A percentile compares a stretch with the other conserved stretches of the same genome.
Evolutionary conservation across 73 alveolate genomes (phyloP).

Genomic region (Blepharisma stoltei): DNA sequence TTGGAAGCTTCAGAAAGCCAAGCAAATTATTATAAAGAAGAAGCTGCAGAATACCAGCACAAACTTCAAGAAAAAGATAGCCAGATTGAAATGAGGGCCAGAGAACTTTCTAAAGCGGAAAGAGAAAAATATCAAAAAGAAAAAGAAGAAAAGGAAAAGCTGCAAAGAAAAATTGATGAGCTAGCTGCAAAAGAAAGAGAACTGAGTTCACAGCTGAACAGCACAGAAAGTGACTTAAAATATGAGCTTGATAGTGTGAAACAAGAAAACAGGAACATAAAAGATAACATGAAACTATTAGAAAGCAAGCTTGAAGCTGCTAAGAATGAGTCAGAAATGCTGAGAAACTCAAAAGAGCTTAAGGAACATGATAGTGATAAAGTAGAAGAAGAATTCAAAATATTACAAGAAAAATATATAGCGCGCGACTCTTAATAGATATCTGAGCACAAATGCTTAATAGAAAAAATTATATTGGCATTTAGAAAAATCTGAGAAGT

Average conservation of each 20-base stretch:
- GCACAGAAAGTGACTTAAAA: constrained; percentile 21
- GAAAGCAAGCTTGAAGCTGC: neutral
- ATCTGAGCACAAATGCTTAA: too few species aligned
- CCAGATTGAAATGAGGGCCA: constrained; percentile 36
- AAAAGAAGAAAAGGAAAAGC: constrained; percentile 49
- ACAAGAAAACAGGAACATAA: constrained; percentile 19
- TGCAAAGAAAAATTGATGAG: constrained; percentile 26
- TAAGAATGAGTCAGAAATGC: neutral
- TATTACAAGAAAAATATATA: too few species aligned
- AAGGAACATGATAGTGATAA: too few species aligned
- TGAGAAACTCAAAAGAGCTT: too few species aligned
- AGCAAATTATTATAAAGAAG: constrained; percentile 35
- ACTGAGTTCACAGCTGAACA: neutral
- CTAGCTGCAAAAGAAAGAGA: neutral
- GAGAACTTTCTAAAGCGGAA: constrained; percentile 23
- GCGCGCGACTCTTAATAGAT: too few species aligned
- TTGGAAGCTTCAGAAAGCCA: constrained; percentile 46
- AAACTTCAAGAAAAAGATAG: constrained; percentile 40
- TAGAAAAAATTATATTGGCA: too few species aligned
- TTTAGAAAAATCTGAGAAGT: too few species aligned
- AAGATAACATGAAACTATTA: constrained; percentile 22
- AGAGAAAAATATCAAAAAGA: constrained; percentile 40
- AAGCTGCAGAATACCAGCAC: constrained; percentile 36
- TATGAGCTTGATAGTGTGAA: neutral
- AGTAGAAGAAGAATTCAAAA: too few species aligned